Evolutionary conservation across 192 early-diverging fungal species (phyloP).

Genomic region (Coemansia sp.): DNA sequence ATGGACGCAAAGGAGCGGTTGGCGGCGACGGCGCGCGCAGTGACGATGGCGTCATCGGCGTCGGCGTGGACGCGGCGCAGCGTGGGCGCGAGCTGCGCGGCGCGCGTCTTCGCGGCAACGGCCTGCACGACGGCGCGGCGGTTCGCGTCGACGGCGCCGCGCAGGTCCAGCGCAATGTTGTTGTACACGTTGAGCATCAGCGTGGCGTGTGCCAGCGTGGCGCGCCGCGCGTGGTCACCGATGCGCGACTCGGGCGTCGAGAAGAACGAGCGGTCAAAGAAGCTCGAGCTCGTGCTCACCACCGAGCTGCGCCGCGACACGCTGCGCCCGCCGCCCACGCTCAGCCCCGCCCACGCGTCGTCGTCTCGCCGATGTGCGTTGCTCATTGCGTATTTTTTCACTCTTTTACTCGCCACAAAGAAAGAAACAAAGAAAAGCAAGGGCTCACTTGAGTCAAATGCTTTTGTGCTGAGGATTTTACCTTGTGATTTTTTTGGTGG

Average conservation of each 20-base stretch:
- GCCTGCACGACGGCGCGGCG: slow-evolving; percentile 44
- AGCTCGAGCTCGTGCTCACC: slow-evolving; percentile 51
- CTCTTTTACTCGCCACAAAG: too few species aligned
- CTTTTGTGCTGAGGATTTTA: too few species aligned
- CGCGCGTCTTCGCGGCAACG: slow-evolving; percentile 28
- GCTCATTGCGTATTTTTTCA: neutral
- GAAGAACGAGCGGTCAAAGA: slow-evolving; percentile 52
- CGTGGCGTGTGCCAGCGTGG: slow-evolving; percentile 46
- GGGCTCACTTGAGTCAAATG: too few species aligned
- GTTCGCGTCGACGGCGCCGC: slow-evolving; percentile 26
- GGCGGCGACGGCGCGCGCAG: slow-evolving; percentile 16
- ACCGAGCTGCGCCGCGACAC: slow-evolving; percentile 50
- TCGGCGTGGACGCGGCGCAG: slow-evolving; percentile 40
- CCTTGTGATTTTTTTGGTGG: too few species aligned
- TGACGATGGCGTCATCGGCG: slow-evolving; percentile 29
- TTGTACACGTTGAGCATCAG: slow-evolving; percentile 52
- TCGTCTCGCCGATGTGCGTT: neutral
- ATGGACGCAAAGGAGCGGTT: slow-evolving; percentile 33
- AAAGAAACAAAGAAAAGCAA: too few species aligned
- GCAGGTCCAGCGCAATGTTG: slow-evolving; percentile 47
- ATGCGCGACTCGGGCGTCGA: slow-evolving; percentile 48
- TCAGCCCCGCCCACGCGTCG: slow-evolving; percentile 1
- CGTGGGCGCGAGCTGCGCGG: slow-evolving; percentile 22
- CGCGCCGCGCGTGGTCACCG: slow-evolving; percentile 32
- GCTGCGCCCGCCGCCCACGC: slow-evolving; percentile 13